Evolutionary conservation across 2,329 filamentous ascomycete species (phyloP).

Genomic region (Colletotrichum siamense): DNA sequence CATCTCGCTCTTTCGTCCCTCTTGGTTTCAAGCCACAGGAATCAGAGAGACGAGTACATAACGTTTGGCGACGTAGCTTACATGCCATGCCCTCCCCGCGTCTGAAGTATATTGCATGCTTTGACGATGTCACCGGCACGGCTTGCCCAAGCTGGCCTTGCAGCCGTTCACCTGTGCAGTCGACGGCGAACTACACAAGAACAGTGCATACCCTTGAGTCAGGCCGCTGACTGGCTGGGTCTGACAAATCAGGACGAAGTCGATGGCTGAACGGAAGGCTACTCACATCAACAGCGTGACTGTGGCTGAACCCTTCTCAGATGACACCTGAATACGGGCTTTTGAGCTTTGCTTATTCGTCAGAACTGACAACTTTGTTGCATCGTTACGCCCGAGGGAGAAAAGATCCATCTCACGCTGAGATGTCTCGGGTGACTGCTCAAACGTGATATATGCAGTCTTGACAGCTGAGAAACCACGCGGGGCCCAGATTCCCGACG

Average conservation of each 20-base stretch:
- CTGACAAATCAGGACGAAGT: neutral
- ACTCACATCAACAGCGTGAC: neutral
- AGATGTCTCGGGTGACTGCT: neutral
- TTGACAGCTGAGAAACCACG: constrained; percentile 1
- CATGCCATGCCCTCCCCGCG: neutral
- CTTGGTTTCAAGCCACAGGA: neutral
- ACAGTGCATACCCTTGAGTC: neutral
- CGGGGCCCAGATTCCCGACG: neutral
- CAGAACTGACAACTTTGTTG: neutral
- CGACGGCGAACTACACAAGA: neutral
- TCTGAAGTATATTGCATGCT: neutral
- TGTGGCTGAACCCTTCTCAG: neutral
- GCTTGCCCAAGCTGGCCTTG: neutral
- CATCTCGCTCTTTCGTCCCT: neutral
- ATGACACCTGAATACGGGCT: neutral
- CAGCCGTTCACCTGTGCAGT: neutral
- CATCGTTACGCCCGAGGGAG: neutral
- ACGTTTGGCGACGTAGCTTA: neutral
- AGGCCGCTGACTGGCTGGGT: neutral
- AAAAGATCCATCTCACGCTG: neutral
- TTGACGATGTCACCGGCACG: neutral
- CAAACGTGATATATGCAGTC: neutral
- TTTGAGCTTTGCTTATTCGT: neutral
- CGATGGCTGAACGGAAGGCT: neutral
- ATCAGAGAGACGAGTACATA: neutral